Evolutionary conservation across 305 asterid species (phyloP).

Genomic region (Solanum chacoense): DNA sequence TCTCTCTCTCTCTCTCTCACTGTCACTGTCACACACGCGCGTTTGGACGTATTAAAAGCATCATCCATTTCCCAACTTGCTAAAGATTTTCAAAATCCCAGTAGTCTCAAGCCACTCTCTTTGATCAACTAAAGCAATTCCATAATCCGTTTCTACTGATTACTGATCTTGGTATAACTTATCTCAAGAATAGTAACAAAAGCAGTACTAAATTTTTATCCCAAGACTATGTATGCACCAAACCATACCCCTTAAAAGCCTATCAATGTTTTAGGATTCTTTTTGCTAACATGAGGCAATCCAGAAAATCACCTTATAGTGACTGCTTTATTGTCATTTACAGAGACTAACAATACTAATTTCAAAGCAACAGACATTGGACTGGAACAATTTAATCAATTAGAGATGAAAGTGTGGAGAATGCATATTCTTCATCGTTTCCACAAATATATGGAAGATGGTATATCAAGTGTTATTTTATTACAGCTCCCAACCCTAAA

Average conservation of each 20-base stretch:
- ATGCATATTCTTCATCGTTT: neutral
- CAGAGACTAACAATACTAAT: neutral
- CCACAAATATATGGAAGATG: neutral
- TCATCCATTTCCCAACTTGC: neutral
- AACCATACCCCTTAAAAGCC: neutral
- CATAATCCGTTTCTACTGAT: neutral
- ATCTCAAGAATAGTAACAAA: neutral
- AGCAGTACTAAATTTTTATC: neutral
- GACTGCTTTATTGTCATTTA: neutral
- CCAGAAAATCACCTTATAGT: neutral
- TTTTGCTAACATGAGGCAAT: neutral
- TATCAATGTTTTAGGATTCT: neutral
- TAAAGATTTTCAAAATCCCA: neutral
- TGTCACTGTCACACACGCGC: neutral
- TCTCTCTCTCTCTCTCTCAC: neutral
- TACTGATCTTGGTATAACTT: neutral
- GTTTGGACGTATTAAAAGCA: neutral
- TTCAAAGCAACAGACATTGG: neutral
- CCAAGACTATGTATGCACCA: neutral
- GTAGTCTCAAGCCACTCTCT: neutral
- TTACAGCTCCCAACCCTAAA: neutral
- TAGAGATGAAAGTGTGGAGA: neutral
- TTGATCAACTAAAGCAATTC: neutral
- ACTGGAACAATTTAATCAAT: neutral
- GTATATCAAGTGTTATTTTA: neutral